Base-by-base conservation (phyloP, 352 stramenopile species). In the Hyaloperonospora brassicae region DNA sequence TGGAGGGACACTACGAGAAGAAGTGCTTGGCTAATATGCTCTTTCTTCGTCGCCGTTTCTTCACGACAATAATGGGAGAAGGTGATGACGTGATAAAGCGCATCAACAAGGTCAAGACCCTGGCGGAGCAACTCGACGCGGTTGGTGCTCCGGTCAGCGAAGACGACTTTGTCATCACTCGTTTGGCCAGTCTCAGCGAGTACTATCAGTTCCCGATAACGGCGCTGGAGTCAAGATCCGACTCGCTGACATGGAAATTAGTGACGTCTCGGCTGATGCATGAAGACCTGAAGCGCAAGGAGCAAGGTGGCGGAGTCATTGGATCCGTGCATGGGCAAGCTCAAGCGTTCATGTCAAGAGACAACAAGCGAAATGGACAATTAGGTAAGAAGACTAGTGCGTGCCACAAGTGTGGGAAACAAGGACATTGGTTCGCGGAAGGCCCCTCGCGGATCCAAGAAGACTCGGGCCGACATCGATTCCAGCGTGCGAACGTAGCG, bases 401-500 rank as follows among this genome's bases (percentile, higher is more conserved):
- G 11, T 49, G 43, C 43, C 23, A 38, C 24, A 52, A 41, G 8
- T 58, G 52, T 8, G 52, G 43, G 0, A 44, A 58, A 36, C 24
- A 52, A 13, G 43, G 52, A 49, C 52, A 59, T 24, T 58, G 52
- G 43, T 52, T 58, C 36, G 52, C 52, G 7, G 27, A 52, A 22
- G 50, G 39, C 30, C 36, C 49, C 14, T 39, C 35, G 24, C 21
- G 39, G 9, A 23, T 43, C n/a, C 11, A 45, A 10, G 22, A 55
- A 9, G 22, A 49, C 25, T 13, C 24, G 3, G 50, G 48, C 13
- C 39, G 50, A 25, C 25, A 55, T 36, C 35, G n/a, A 8, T 41
- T 40, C 13, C 50, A 55, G 39, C 50, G 50, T 27, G 50, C 50
- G 9, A 55, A 47, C 21, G 49, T 55, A 10, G n/a, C n/a, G n/a